Evolutionary conservation across 1,139 yeast genomes (phyloP), one percentile per base, ranked within the genome.

Genomic region (Blastobotrys malaysiensis): DNA sequence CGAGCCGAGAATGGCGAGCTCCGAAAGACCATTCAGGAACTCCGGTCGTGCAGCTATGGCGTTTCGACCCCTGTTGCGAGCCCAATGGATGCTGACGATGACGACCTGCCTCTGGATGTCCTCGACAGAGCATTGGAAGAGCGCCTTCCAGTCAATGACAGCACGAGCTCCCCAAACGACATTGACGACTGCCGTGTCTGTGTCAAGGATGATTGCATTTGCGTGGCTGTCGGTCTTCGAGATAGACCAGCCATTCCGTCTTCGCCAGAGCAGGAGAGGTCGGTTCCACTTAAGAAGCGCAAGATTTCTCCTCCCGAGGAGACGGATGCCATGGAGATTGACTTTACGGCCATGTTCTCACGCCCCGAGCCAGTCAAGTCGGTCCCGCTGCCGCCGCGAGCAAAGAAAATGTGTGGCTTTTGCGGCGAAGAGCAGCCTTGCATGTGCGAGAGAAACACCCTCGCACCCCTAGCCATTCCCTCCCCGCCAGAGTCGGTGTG

Each of bases 361-460:
- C 50, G 61, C 22, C 62, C 59, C 7, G 26, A 51, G 48, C 20
- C 21, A 21, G 22, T 18, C 21, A 24, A 39, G 36, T 49, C 22
- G 43, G 46, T 18, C 14, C 50, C 49, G 5, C 39, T 13, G 13
- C 51, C 20, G n/a, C 27, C 21, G 1, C 51, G 26, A n/a, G 39
- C 48, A 48, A 27, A 47, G 56, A 95, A 88, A 60, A 81, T 84
- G 58, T 91, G 98, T 71, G 97, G 97, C 1, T 91, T 91, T 70
- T 91, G 98, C 66, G 82, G 96, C 1, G 96, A 87, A 63, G 95
- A 86, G 60, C 84, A 96, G 0, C 95, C 96, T 4, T 91, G 98
- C 71, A 88, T 91, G 2, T 91, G 98, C 69, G 81, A 53, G 22
- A 20, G 31, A 16, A 43, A 26, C 50, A 46, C 16, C 21, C 53